Base-by-base conservation (phyloP, 2,329 filamentous ascomycete genomes). In the Colletotrichum camelliae region DNA sequence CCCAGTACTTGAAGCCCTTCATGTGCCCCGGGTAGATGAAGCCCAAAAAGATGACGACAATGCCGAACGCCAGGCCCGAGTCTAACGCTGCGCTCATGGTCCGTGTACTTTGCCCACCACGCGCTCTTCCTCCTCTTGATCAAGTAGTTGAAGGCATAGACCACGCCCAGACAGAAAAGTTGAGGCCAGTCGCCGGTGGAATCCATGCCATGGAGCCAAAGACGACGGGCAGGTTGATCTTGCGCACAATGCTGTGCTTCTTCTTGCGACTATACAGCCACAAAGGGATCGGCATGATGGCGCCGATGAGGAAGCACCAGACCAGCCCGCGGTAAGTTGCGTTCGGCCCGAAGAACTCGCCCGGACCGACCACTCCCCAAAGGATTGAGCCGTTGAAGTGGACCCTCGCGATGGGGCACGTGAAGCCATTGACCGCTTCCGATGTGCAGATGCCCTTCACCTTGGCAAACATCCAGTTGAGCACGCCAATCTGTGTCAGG, bases 51-150 rank as follows among this genome's bases (percentile, higher is more conserved):
- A 97, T 93, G 5, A 96, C 90, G 12, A 97, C 92, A 43, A 97
- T 93, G 33, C 94, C 94, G 80, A 96, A 94, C 1, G 95, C 95
- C 24, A 97, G 87, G 1, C 95, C 95, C 1, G 94, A 96, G 82
- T 97, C 95, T 71, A 97, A 88, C 2, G 94, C 95, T 0, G 95
- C 95, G 74, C 93, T 95, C 68, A 97, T 87, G 5, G 95, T 96
- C 94, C 55, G 94, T 96, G 83, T 97, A 97, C 84, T 97, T 97
- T 64, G 92, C 92, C 95, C 95, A 97, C 95, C 95, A 98, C 2
- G 91, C 92, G 35, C 88, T 88, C 31, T 91, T 93, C 27, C 93
- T 88, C 43, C 91, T 91, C 81, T 93, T 92, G 80, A 97, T 90
- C 76, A 93, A 84, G 82, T 93, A 93, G 83, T 97, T 97, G 88